Percentiles rank a stretch among this genome's conserved stretches.
These are phyloP conservation scores for Xylaria sp. DNA, from an alignment of 2,329 filamentous ascomycete species.

Conservation along the genomic window DNA sequence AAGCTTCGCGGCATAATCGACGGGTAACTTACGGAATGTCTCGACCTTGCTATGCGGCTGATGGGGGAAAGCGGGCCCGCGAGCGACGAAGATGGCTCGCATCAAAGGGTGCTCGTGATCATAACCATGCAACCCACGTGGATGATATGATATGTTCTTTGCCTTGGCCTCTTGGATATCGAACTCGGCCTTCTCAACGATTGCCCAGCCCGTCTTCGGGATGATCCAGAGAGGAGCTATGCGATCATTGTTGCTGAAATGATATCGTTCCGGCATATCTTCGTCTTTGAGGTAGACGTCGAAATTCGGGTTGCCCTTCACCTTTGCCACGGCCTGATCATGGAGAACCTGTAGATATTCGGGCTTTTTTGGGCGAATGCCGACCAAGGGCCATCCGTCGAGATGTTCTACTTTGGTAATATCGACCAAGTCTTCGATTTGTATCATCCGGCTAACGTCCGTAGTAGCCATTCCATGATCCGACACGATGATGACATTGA, in stretches of 20 bases:
- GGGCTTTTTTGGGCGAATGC: constrained; percentile 80
- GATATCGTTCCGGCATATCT: constrained; percentile 92
- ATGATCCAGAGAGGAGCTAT: constrained; percentile 97
- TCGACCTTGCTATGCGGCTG: constrained; percentile 80
- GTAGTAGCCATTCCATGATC: constrained; percentile 99
- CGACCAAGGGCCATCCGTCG: constrained; percentile 94
- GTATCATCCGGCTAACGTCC: constrained; percentile 79
- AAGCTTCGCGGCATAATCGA: neutral
- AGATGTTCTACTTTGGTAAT: constrained; percentile 79
- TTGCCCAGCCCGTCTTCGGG: constrained; percentile 90
- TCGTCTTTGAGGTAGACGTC: constrained; percentile 88
- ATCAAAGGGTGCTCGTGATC: constrained; percentile 95
- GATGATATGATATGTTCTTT: constrained; percentile 76
- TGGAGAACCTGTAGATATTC: constrained; percentile 75
- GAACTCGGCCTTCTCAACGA: constrained; percentile 83
- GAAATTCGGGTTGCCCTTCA: constrained; percentile 72
- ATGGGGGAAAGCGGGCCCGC: constrained; percentile 92
- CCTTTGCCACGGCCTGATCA: constrained; percentile 65
- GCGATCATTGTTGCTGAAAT: constrained; percentile 86
- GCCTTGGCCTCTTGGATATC: constrained; percentile 74
- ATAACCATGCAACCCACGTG: constrained; percentile 90
- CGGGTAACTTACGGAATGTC: constrained; percentile 77
- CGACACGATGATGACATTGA: constrained; percentile 95
- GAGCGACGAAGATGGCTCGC: constrained; percentile 93
- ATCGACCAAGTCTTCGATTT: constrained; percentile 90